Conservation (phyloP, 176 grass and related monocot genomes). For the Alopecurus myosuroides region DNA sequence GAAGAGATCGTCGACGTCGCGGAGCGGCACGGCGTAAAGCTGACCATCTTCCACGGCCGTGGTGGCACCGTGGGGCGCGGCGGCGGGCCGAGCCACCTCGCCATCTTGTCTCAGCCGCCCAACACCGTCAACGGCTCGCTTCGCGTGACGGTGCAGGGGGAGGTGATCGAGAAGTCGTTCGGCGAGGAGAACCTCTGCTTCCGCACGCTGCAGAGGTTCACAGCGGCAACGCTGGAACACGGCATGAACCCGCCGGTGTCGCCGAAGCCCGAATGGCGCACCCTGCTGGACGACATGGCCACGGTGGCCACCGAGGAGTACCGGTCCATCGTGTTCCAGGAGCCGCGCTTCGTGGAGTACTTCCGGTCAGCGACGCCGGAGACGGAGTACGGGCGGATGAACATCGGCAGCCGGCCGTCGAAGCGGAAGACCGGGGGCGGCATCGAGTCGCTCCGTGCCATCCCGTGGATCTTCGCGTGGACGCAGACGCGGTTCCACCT, state of each 20-base stretch:
- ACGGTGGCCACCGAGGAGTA: constrained; percentile 61
- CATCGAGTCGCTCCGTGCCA: constrained; percentile 72
- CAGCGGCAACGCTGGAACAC: constrained; percentile 67
- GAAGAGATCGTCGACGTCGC: constrained; percentile 72
- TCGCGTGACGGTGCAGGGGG: constrained; percentile 66
- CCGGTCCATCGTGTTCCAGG: constrained; percentile 59
- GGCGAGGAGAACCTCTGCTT: constrained; percentile 71
- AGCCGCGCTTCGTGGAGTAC: constrained; percentile 71
- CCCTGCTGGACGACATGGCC: constrained; percentile 63
- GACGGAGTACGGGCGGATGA: constrained; percentile 76
- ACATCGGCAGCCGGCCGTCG: constrained; percentile 74
- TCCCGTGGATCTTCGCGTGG: constrained; percentile 88
- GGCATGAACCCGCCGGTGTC: constrained; percentile 56
- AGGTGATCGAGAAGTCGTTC: constrained; percentile 74
- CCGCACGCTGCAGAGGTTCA: constrained; percentile 59
- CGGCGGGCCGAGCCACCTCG: constrained; percentile 74
- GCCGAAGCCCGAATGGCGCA: constrained; percentile 60
- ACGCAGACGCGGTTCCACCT: constrained; percentile 83
- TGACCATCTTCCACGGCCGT: constrained; percentile 73
- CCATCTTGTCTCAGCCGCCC: constrained; percentile 74
- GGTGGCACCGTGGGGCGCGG: constrained; percentile 60
- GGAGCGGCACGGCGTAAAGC: constrained; percentile 48
- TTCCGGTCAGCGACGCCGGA: constrained; percentile 68
- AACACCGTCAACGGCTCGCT: constrained; percentile 66
- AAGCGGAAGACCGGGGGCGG: constrained; percentile 64